Percentiles rank a stretch among this genome's conserved stretches.
Conservation (phyloP, 345 rosid species). For the Aethionema arabicum region DNA sequence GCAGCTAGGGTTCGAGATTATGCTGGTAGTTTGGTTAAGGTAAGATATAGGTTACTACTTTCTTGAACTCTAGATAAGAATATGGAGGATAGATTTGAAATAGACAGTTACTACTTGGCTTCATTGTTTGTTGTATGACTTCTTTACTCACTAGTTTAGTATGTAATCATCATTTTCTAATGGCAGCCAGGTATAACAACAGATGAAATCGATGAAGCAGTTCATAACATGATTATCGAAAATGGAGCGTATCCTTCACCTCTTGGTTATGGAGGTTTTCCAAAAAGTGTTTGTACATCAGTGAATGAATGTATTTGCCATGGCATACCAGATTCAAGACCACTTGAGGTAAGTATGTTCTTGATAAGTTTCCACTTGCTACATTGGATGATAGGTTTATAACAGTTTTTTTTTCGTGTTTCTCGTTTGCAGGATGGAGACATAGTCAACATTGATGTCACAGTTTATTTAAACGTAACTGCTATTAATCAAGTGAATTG, state of each 20-base stretch:
- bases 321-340: conserved; percentile 87
- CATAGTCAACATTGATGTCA: conserved; percentile 88
- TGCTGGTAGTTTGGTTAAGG: conserved; percentile 88
- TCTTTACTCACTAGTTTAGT: conserved; percentile 22
- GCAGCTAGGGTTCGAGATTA: conserved; percentile 81
- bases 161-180: conserved; percentile 19
- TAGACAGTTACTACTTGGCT: no score
- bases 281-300: conserved; percentile 96
- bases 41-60: conserved; percentile 28
- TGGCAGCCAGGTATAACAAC: conserved; percentile 88
- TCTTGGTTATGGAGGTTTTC: conserved; percentile 96
- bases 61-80: no score
- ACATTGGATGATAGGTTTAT: no score
- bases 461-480: conserved; percentile 80
- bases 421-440: conserved; percentile 79
- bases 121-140: no score
- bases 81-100: no score
- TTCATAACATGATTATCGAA: conserved; percentile 88
- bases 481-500: conserved; percentile 5
- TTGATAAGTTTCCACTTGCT: not conserved
- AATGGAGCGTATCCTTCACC: conserved; percentile 98
- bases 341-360: conserved; percentile 60
- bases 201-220: conserved; percentile 88
- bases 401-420: not conserved
- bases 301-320: conserved; percentile 97